phyloP scores from a whole-genome alignment of 192 early-diverging fungal genomes.

The Rhizophlyctis rosea region DNA sequence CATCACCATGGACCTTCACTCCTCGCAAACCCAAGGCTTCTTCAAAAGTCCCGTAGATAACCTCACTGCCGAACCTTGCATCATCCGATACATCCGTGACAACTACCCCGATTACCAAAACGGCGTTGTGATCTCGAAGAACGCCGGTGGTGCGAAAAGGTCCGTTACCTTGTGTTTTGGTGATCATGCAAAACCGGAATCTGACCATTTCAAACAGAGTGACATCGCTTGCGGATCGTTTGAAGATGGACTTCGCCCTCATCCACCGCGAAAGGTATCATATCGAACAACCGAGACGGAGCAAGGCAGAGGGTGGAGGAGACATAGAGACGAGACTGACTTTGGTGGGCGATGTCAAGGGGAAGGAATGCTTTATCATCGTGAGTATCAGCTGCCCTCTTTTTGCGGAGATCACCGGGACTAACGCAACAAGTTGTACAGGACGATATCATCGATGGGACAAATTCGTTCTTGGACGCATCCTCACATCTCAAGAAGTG shows the following conservation, averaged over 20 bases:
- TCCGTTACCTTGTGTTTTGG: constrained; percentile 15
- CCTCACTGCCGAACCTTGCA: constrained; percentile 84
- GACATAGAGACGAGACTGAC: constrained; percentile 43
- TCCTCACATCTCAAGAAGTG: constrained; percentile 85
- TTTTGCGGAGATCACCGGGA: neutral
- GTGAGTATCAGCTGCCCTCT: constrained; percentile 14
- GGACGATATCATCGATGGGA: constrained; percentile 94
- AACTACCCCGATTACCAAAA: constrained; percentile 64
- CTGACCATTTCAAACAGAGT: constrained; percentile 53
- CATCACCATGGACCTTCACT: constrained; percentile 98
- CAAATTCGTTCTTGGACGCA: constrained; percentile 87
- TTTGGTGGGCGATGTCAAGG: constrained; percentile 55
- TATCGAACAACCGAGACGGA: constrained; percentile 19
- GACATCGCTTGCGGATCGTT: constrained; percentile 88
- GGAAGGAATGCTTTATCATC: constrained; percentile 48
- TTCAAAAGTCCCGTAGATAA: constrained; percentile 95
- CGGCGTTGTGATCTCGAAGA: constrained; percentile 87
- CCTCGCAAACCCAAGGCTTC: constrained; percentile 93
- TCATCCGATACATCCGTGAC: constrained; percentile 83
- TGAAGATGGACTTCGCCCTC: constrained; percentile 92
- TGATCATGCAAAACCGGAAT: neutral
- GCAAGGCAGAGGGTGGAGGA: constrained; percentile 14
- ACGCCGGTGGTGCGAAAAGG: constrained; percentile 95
- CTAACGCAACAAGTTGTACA: neutral
- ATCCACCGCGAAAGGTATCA: constrained; percentile 84